Evolutionary conservation across 306 rosid species (phyloP), one percentile per base, ranked within the genome.

Genomic region (Malus sylvestris): DNA sequence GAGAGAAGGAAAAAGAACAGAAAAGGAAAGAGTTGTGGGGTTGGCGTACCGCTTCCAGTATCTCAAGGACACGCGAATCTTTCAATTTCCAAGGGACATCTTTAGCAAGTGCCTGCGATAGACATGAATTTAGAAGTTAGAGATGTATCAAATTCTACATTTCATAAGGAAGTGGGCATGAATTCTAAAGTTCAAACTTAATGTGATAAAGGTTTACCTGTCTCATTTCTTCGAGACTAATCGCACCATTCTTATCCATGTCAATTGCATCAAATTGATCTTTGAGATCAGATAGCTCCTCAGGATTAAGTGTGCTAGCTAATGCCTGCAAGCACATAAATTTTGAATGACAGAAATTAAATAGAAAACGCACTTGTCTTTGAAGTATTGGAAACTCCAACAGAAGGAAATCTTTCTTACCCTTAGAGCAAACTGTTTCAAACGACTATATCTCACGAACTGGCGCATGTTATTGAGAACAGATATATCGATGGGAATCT

Each of bases 161-260:
- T 45, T 6, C 42, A 10, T 0, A 3, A 55, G 59, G 69, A 29
- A 45, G 51, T 30, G 19, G 52, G 10, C 11, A 60, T 29, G 23
- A 42, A 27, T 72, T 72, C 66, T 38, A 4, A 68, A 57, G 42
- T 33, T 60, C 49, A 74, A 78, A 68, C 55, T 29, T 29, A 55
- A 53, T 25, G 40, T 55, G 64, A 52, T 68, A 71, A 74, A 66
- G 72, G 22, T 73, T 70, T 72, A 91, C 98, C 85, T 89, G 98
- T 92, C 99, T 91, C 99, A 96, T 96, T 86, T 96, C 99, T 80
- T 96, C 99, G 33, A 96, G 93, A 79, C 99, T 96, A 84, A 96
- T 96, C 49, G 93, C 71, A 61, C 99, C 99, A 71, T 87, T 96
- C 88, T 92, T 96, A 83, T 96, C 99, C 78, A 96, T 97, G 49